Percentiles rank a stretch among this genome's conserved stretches.
Conservation (phyloP, 192 early-diverging fungal species). For the Entomortierella lignicola region DNA sequence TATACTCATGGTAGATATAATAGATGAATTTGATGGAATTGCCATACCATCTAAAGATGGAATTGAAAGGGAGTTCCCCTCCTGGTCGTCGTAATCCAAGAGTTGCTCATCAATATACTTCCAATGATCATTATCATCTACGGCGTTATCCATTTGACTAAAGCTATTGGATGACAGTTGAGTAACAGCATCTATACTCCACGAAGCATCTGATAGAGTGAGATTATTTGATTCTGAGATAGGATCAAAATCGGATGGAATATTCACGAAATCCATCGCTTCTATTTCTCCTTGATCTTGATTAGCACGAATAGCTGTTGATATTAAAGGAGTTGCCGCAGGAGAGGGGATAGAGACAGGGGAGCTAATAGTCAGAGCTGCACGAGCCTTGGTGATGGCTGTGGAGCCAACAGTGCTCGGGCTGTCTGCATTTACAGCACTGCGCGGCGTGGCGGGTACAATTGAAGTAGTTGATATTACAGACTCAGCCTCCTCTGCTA, state of each 20-base stretch:
- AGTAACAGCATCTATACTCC: conserved; percentile 2
- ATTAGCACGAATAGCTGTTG: neutral
- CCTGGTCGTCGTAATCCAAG: conserved; percentile 2
- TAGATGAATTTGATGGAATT: neutral
- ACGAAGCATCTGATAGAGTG: neutral
- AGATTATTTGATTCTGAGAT: neutral
- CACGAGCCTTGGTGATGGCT: neutral
- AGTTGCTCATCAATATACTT: conserved; percentile 12
- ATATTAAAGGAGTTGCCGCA: neutral
- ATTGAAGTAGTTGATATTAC: neutral
- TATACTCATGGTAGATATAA: neutral
- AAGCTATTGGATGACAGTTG: neutral
- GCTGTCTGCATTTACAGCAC: neutral
- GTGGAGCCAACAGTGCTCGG: no score
- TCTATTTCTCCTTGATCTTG: neutral
- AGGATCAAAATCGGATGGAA: conserved; percentile 1
- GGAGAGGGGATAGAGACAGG: conserved; percentile 16
- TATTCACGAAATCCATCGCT: neutral
- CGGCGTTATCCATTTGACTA: neutral
- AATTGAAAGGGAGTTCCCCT: neutral
- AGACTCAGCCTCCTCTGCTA: neutral
- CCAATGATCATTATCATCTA: neutral
- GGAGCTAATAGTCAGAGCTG: conserved; percentile 1
- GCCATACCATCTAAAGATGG: neutral
- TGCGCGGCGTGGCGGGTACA: neutral